Evolutionary conservation across 768 basidiomycete species (phyloP).

Genomic region (Tulasnella sp.): DNA sequence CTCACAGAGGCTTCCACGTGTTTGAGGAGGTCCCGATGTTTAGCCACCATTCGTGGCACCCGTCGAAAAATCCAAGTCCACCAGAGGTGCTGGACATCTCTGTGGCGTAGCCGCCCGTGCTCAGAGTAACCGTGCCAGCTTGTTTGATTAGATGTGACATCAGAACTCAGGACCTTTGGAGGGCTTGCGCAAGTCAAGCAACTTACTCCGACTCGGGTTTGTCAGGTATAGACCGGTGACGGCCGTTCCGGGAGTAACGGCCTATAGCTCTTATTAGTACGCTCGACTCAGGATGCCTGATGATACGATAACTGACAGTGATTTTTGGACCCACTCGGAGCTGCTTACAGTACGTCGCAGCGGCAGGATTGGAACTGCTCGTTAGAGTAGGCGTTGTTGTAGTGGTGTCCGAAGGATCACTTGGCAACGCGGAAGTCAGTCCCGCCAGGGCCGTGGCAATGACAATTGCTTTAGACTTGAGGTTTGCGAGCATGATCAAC

Average conservation of each 20-base stretch:
- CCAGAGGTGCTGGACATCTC: background rate
- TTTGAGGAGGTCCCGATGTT: background rate
- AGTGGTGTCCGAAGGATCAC: background rate
- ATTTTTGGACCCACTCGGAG: background rate
- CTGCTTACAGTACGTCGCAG: background rate
- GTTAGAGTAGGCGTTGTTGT: background rate
- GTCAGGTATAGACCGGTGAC: background rate
- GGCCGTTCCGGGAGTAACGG: background rate
- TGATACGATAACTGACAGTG: background rate
- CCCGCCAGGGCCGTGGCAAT: background rate
- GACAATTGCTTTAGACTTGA: background rate
- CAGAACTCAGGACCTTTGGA: too few relatives aligned
- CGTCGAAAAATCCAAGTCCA: conserved; percentile 1
- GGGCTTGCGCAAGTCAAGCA: too few relatives aligned
- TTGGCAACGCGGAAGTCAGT: background rate
- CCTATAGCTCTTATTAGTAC: background rate
- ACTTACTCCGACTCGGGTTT: background rate
- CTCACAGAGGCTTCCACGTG: conserved; percentile 20
- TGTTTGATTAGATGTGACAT: background rate
- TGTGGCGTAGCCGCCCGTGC: background rate
- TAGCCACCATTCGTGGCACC: conserved; percentile 22
- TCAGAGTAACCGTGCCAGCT: background rate
- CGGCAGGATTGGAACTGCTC: background rate
- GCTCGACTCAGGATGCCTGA: background rate
- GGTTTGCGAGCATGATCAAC: background rate